A percentile compares a stretch with the other conserved stretches of the same genome.
Conservation (phyloP, 768 basidiomycete genomes). For the Macrolepiota albuminosa region DNA sequence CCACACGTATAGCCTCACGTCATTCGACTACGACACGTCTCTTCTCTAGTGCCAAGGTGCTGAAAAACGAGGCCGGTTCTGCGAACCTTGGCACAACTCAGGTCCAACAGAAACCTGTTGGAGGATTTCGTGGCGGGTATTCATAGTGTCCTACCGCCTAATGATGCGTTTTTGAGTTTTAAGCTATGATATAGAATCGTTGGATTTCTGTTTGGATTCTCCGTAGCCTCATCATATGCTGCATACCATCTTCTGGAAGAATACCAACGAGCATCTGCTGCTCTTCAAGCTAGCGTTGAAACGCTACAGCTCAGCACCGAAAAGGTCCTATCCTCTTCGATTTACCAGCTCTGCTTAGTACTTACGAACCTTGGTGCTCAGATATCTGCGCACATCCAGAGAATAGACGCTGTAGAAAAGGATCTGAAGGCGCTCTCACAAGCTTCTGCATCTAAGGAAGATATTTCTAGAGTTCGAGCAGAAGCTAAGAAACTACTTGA, state of each 20-base stretch:
- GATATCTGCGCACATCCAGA: slow-evolving; percentile 78
- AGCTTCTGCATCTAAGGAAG: slow-evolving; percentile 70
- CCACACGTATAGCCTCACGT: slow-evolving; percentile 11
- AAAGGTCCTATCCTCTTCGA: slow-evolving; percentile 43
- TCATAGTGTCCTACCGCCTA: slow-evolving; percentile 2
- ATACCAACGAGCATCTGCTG: slow-evolving; percentile 84
- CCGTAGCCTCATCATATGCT: slow-evolving; percentile 79
- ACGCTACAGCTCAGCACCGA: slow-evolving; percentile 81
- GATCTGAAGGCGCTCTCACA: slow-evolving; percentile 74
- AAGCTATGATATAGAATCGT: slow-evolving; percentile 48
- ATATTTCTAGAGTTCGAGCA: slow-evolving; percentile 65
- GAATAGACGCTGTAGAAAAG: slow-evolving; percentile 87
- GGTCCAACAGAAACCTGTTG: slow-evolving; percentile 69
- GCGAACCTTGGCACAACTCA: slow-evolving; percentile 52
- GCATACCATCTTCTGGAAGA: slow-evolving; percentile 88
- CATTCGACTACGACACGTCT: slow-evolving; percentile 24
- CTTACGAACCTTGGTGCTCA: slow-evolving; percentile 22
- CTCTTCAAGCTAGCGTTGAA: slow-evolving; percentile 82
- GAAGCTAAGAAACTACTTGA: slow-evolving; percentile 89
- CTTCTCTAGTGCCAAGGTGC: slow-evolving; percentile 38
- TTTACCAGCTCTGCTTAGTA: background rate
- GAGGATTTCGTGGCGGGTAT: slow-evolving; percentile 66
- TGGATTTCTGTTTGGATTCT: slow-evolving; percentile 88
- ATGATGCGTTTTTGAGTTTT: slow-evolving; percentile 5
- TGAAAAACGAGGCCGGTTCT: slow-evolving; percentile 36